These are phyloP conservation scores for Nemania diffusa DNA, from an alignment of 2,329 filamentous ascomycete species.

Conservation along the genomic window DNA sequence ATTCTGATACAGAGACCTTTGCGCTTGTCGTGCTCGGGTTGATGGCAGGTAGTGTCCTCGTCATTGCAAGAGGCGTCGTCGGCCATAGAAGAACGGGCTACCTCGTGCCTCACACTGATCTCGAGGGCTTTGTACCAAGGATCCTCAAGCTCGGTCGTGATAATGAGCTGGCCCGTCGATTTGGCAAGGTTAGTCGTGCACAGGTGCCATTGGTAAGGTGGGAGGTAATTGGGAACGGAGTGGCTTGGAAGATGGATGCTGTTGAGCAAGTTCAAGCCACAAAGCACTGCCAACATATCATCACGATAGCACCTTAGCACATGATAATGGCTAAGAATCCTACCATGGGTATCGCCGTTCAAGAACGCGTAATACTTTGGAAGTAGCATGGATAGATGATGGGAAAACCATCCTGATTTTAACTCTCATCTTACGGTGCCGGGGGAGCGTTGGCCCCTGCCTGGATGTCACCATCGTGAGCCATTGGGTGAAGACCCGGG, in stretches of 20 bases:
- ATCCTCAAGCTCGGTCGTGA: constrained; percentile 60
- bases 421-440: constrained; percentile 59
- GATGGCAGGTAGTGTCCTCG: constrained; percentile 76
- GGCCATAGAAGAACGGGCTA: constrained; percentile 68
- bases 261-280: constrained; percentile 58
- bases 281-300: background rate
- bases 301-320: background rate
- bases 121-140: constrained; percentile 66
- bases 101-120: constrained; percentile 67
- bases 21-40: constrained; percentile 76
- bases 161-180: constrained; percentile 39
- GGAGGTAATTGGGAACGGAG: constrained; percentile 77
- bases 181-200: constrained; percentile 60
- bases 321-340: background rate
- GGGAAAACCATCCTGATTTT: constrained; percentile 58
- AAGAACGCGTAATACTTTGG: constrained; percentile 49
- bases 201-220: constrained; percentile 73
- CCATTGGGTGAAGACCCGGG: constrained; percentile 50
- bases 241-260: constrained; percentile 71
- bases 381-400: constrained; percentile 52
- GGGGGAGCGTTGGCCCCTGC: constrained; percentile 61
- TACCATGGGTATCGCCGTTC: background rate
- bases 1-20: constrained; percentile 77
- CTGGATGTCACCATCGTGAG: constrained; percentile 60
- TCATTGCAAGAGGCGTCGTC: constrained; percentile 74